These are phyloP conservation scores for Colletotrichum euphorbiae DNA, from an alignment of 2,329 filamentous ascomycete species.

Conservation along the genomic window DNA sequence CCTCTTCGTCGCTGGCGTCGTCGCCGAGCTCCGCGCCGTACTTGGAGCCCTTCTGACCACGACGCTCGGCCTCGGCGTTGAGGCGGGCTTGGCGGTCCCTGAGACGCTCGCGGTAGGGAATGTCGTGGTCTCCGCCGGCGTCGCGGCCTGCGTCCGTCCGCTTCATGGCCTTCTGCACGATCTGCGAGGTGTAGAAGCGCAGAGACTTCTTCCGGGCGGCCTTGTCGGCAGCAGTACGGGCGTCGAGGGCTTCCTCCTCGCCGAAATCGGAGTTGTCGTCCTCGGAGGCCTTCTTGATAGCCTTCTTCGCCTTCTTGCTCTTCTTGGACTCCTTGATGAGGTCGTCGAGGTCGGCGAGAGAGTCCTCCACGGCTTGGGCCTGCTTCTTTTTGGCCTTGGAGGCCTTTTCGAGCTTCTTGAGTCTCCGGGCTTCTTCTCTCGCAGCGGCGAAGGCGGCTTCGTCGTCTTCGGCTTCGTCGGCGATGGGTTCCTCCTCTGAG, in stretches of 20 bases:
- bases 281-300: slow-evolving; percentile 50
- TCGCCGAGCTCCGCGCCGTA: slow-evolving; percentile 75
- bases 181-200: slow-evolving; percentile 98
- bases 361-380: slow-evolving; percentile 75
- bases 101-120: slow-evolving; percentile 89
- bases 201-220: slow-evolving; percentile 89
- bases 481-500: slow-evolving; percentile 48
- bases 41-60: slow-evolving; percentile 75
- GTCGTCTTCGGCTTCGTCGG: slow-evolving; percentile 44
- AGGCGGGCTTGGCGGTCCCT: slow-evolving; percentile 87
- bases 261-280: slow-evolving; percentile 89
- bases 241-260: slow-evolving; percentile 84
- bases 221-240: slow-evolving; percentile 86
- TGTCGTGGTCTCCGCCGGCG: slow-evolving; percentile 82
- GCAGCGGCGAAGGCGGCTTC: slow-evolving; percentile 42
- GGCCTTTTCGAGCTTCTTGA: slow-evolving; percentile 56
- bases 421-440: slow-evolving; percentile 49
- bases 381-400: slow-evolving; percentile 56
- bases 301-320: slow-evolving; percentile 59
- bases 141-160: slow-evolving; percentile 79
- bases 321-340: slow-evolving; percentile 62
- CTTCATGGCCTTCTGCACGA: slow-evolving; percentile 93
- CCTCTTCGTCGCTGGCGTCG: slow-evolving; percentile 70
- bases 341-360: slow-evolving; percentile 75
- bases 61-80: slow-evolving; percentile 87